Percentiles rank a stretch among this genome's conserved stretches.
phyloP scores from a whole-genome alignment of 805 yeast species.

The Kluyveromyces siamensis region DNA sequence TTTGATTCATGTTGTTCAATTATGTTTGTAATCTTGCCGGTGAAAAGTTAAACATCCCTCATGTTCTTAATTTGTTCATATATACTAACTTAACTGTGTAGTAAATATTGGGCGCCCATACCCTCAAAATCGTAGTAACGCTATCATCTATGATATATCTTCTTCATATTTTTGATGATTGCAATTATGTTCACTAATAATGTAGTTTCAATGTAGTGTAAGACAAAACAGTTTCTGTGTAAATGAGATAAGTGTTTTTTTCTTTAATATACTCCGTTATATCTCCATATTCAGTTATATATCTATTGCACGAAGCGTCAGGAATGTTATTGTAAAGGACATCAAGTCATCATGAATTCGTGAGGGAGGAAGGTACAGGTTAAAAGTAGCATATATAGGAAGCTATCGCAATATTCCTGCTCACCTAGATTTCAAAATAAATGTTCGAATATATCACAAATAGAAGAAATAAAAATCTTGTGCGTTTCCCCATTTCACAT shows the following conservation, averaged over 20 bases:
- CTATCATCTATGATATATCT: too few species aligned
- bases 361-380: background rate
- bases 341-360: slow-evolving; percentile 4
- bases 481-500: slow-evolving; percentile 1
- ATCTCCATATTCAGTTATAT: background rate
- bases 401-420: background rate
- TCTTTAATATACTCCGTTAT: background rate
- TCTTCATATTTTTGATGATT: too few species aligned
- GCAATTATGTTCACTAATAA: background rate
- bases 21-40: too few species aligned
- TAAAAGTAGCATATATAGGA: background rate
- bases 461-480: background rate
- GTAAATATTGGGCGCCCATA: too few species aligned
- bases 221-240: background rate
- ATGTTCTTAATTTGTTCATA: too few species aligned
- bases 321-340: slow-evolving; percentile 1
- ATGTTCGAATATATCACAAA: background rate
- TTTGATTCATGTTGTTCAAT: too few species aligned
- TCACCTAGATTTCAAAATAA: background rate
- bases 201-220: background rate
- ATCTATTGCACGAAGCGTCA: slow-evolving; percentile 1
- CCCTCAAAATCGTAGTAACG: too few species aligned
- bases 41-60: too few species aligned
- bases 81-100: too few species aligned
- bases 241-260: background rate